phyloP scores from a whole-genome alignment of 2,329 filamentous ascomycete species.

The Chalara sp. region DNA sequence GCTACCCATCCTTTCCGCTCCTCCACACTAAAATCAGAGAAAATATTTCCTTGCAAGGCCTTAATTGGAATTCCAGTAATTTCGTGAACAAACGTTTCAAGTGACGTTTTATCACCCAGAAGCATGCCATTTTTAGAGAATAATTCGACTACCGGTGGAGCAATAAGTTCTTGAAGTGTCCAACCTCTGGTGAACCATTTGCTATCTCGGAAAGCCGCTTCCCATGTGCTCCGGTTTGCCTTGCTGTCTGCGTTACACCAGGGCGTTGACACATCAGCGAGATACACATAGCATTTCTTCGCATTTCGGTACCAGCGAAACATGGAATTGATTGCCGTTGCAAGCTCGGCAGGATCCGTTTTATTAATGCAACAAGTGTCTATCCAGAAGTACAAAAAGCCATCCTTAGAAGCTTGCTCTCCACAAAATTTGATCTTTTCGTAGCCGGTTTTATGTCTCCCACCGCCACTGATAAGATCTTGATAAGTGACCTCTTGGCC shows the following conservation, averaged over 20 bases:
- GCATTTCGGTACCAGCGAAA: neutral
- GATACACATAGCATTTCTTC: neutral
- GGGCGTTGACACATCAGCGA: neutral
- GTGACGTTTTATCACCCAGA: too few species aligned
- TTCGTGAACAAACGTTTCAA: constrained; percentile 7
- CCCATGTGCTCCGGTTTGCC: constrained; percentile 2
- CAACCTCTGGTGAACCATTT: neutral
- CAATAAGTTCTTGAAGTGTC: constrained; percentile 9
- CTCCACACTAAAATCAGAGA: constrained; percentile 6
- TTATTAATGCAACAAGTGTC: neutral
- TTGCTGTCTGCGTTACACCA: neutral
- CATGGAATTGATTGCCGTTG: neutral
- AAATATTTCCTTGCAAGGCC: constrained; percentile 3
- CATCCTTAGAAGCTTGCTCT: neutral
- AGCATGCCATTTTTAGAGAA: constrained; percentile 9
- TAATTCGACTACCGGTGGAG: constrained; percentile 11
- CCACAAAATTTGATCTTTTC: neutral
- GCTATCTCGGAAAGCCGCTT: constrained; percentile 5
- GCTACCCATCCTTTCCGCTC: constrained; percentile 32
- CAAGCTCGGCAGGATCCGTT: neutral
- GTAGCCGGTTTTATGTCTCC: neutral
- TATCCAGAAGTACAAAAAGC: neutral
- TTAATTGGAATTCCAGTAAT: constrained; percentile 7
- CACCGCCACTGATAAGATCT: too few species aligned
- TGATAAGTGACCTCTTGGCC: neutral